Evolutionary conservation across 805 yeast species (phyloP), one percentile per base, ranked within the genome.

Genomic region (Myxozyma udenii): DNA sequence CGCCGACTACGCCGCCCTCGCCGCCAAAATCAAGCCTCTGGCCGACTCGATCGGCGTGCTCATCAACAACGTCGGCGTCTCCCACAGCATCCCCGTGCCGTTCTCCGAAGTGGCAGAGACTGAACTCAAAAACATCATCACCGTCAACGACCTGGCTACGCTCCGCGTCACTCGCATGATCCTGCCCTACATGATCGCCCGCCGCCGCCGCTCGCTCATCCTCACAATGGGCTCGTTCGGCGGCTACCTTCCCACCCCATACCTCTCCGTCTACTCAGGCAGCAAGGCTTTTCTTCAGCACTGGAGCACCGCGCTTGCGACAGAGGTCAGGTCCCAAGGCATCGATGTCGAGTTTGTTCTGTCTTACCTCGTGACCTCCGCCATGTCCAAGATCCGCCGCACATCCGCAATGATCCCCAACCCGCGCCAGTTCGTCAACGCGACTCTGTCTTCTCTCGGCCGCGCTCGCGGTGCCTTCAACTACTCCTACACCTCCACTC

Each of bases 211-310:
- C 33, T 51, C 51, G 3, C 77, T 93, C 63, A 79, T 93, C 53
- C 74, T 93, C 62, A 89, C 93, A 26, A 87, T 93, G 96, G 97
- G 98, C 41, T 91, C 98, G 3, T 91, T 93, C 66, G 95, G 96
- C 48, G 98, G 98, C 2, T 76, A 90, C 61, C 75, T 87, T 42
- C 98, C 98, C 50, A 84, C 96, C 11, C 98, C 98, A 21, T 77
- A 81, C 61, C 77, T 93, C 62, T 95, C 98, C 18, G 85, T 90
- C 9, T 93, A 93, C 73, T 85, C 97, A 18, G 98, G 98, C 22
- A 88, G 97, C 42, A 93, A 93, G 74, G 88, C 95, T 4, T 93
- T 93, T 69, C 76, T 93, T 66, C 97, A 93, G 72, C 80, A 82
- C 53, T 93, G 98, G 98, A 86, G 93, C 44, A 73, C 79, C 46